Evolutionary conservation across 1,139 yeast genomes (phyloP), one percentile per base, ranked within the genome.

Genomic region (Taphrina flavorubra): DNA sequence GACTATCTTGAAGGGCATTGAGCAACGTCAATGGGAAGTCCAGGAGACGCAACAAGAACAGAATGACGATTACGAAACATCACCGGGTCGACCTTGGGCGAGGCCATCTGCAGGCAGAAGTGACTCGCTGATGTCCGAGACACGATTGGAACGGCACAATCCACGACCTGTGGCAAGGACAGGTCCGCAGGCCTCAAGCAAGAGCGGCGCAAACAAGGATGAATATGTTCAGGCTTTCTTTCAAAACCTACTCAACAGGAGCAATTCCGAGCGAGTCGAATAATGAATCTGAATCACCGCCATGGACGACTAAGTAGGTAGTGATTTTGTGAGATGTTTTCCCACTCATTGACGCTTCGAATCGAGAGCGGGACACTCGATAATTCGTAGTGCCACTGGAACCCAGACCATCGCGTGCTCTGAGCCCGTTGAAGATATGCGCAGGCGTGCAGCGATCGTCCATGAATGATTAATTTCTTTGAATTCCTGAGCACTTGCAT

Each of bases 181-280:
- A 11, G 16, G 16, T 14, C 14, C n/a, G n/a, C 44, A 18, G 5
- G 44, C 5, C 3, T n/a, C 44, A 14, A 31, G 42, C 53, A 58
- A 31, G 53, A 44, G 42, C n/a, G 62, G 44, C 4, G 42, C 53
- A 18, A 13, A 42, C 34, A 58, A 58, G 51, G 62, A 58, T 44
- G 62, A 58, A 31, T 58, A 58, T 58, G 62, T 58, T 2, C 62
- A 58, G 14, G 62, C 62, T 13, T 58, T 58, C 62, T 58, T 58
- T 14, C 62, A 58, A 18, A 58, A 58, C 18, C 46, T 58, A 39
- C 53, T 58, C 5, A 46, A 31, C 25, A 11, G 62, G 14, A 58
- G 42, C 25, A 58, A 42, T 44, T 58, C 62, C 14, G 62, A 44
- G 14, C 11, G 20, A 20, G n/a, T n/a, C 36, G 53, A 49, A 34